Evolutionary conservation across 345 rosid species (phyloP).

Genomic region (Carallia brachiata): DNA sequence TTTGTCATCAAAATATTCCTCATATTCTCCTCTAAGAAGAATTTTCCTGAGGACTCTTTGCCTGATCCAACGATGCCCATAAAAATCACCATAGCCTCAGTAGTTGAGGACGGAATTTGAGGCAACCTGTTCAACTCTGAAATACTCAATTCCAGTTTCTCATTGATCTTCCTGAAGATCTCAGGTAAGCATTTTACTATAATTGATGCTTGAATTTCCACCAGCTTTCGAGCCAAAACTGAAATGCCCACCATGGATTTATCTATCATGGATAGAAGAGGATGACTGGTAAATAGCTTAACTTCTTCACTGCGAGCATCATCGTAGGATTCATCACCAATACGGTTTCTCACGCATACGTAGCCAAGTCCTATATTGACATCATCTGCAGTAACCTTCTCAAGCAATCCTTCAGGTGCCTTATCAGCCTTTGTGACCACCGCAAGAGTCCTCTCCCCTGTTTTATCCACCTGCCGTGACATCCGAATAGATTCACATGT

Average conservation of each 20-base stretch:
- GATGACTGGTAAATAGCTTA: slow-evolving; percentile 23
- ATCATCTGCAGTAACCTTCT: slow-evolving; percentile 49
- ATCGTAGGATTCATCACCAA: slow-evolving; percentile 37
- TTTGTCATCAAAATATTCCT: slow-evolving; percentile 36
- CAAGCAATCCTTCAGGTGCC: slow-evolving; percentile 46
- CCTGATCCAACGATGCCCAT: slow-evolving; percentile 40
- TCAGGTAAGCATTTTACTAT: slow-evolving; percentile 34
- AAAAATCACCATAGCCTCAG: slow-evolving; percentile 41
- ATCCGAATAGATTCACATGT: slow-evolving; percentile 57
- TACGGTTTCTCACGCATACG: slow-evolving; percentile 45
- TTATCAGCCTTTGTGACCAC: slow-evolving; percentile 52
- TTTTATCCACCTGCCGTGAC: slow-evolving; percentile 49
- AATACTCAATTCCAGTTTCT: slow-evolving; percentile 21
- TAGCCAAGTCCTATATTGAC: slow-evolving; percentile 51
- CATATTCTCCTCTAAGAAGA: slow-evolving; percentile 42
- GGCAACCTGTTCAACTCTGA: slow-evolving; percentile 34
- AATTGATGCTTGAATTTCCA: slow-evolving; percentile 34
- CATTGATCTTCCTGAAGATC: slow-evolving; percentile 26
- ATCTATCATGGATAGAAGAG: slow-evolving; percentile 26
- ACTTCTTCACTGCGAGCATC: slow-evolving; percentile 35
- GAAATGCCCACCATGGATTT: slow-evolving; percentile 41
- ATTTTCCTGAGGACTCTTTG: slow-evolving; percentile 43
- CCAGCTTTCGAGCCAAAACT: slow-evolving; percentile 34
- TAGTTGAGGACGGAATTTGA: slow-evolving; percentile 12
- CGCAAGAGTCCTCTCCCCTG: slow-evolving; percentile 44